A percentile compares a stretch with the other conserved stretches of the same genome.
Conservation (phyloP, 1,139 yeast species). For the Hanseniaspora uvarum region DNA sequence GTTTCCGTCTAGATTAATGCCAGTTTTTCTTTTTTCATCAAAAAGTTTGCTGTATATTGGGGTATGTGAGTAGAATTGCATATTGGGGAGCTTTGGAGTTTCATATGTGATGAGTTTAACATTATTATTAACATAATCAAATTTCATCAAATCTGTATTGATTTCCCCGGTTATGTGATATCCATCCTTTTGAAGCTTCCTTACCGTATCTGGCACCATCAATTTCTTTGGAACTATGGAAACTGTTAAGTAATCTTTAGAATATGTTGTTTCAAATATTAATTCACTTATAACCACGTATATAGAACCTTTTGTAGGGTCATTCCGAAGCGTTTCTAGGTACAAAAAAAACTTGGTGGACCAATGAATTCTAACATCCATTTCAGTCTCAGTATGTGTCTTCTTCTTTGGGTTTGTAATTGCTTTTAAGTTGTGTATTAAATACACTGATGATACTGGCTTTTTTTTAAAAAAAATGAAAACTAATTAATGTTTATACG, state of each 20-base stretch:
- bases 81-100: slow-evolving; percentile 61
- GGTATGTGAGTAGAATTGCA: slow-evolving; percentile 69
- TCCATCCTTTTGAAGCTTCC: neutral
- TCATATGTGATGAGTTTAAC: slow-evolving; percentile 48
- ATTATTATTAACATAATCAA: slow-evolving; percentile 19
- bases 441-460: too few relatives aligned
- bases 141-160: slow-evolving; percentile 1
- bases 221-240: neutral
- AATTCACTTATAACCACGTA: slow-evolving; percentile 2
- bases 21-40: neutral
- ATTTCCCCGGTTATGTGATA: slow-evolving; percentile 14
- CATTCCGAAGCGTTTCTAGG: neutral
- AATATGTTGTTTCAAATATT: neutral
- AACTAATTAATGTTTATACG: too few relatives aligned
- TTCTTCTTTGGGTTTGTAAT: neutral
- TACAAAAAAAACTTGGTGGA: neutral
- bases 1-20: neutral
- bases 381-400: neutral
- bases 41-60: slow-evolving; percentile 41
- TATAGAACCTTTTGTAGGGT: neutral
- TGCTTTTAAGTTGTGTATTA: neutral
- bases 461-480: too few relatives aligned
- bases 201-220: neutral
- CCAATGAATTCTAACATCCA: slow-evolving; percentile 8
- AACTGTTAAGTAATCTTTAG: neutral